phyloP scores from a whole-genome alignment of 768 basidiomycete species.

The Rhodotorula graminis region DNA sequence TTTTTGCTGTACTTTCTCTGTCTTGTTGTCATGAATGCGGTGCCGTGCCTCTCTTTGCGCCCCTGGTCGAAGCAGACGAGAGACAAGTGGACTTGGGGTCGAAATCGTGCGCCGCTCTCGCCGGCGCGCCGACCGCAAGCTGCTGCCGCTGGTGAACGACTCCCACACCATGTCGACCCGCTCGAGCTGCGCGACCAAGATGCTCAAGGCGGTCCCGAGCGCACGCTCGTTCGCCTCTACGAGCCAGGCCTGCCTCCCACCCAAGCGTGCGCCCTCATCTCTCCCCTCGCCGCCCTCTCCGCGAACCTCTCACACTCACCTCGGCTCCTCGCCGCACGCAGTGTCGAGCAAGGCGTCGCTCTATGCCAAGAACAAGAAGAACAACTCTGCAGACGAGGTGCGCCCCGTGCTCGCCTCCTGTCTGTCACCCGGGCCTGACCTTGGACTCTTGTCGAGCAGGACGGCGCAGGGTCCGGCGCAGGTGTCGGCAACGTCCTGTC shows the following conservation, averaged over 20 bases:
- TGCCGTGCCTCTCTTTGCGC: not conserved
- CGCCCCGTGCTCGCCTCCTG: not conserved
- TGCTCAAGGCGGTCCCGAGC: not conserved
- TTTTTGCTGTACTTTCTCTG: not conserved
- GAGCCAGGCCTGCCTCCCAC: slow-evolving; percentile 13
- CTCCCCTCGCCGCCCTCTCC: not conserved
- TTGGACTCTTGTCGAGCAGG: not conserved
- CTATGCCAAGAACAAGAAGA: slow-evolving; percentile 24
- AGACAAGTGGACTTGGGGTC: not conserved
- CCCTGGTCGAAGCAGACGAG: not conserved
- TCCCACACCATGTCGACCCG: slow-evolving; percentile 11
- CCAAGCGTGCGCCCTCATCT: slow-evolving; percentile 9
- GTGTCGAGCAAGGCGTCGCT: slow-evolving; percentile 13
- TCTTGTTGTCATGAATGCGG: not conserved
- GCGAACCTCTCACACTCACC: not conserved
- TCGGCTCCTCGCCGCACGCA: too few relatives aligned
- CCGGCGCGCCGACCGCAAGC: too few relatives aligned
- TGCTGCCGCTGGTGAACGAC: too few relatives aligned
- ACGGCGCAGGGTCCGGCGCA: not conserved
- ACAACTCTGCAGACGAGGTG: slow-evolving; percentile 6
- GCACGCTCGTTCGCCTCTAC: slow-evolving; percentile 14
- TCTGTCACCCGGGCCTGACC: not conserved
- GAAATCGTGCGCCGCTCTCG: not conserved
- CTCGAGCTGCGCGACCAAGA: not conserved
- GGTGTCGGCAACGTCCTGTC: slow-evolving; percentile 20